Percentiles rank a stretch among this genome's conserved stretches.
These are phyloP conservation scores for Ophiocordyceps camponoti-floridani DNA, from an alignment of 2,329 filamentous ascomycete genomes.

Conservation along the genomic window DNA sequence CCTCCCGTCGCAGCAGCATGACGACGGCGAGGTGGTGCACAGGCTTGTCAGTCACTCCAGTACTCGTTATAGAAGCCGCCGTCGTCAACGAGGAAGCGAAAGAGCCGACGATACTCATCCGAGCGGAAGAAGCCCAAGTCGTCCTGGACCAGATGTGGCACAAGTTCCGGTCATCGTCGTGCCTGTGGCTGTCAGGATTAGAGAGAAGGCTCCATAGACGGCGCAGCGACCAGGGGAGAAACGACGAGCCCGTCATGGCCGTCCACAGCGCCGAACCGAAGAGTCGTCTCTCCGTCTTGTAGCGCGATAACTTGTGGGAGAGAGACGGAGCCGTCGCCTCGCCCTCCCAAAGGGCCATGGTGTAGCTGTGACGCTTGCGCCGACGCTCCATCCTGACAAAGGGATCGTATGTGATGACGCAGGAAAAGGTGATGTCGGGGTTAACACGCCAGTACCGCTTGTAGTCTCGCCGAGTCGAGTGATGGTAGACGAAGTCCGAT, in stretches of 20 bases:
- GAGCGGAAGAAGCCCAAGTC: neutral
- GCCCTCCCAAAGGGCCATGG: neutral
- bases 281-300: neutral
- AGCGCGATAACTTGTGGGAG: neutral
- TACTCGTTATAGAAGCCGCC: slow-evolving; percentile 1
- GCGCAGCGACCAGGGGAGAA: neutral
- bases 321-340: neutral
- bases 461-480: neutral
- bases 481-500: slow-evolving; percentile 1
- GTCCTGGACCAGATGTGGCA: slow-evolving; percentile 1
- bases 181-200: neutral
- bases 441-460: slow-evolving; percentile 1
- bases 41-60: neutral
- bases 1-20: neutral
- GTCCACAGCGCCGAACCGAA: neutral
- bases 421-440: neutral
- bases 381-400: slow-evolving; percentile 1
- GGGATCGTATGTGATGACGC: neutral
- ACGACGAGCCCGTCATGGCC: neutral
- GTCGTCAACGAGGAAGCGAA: neutral
- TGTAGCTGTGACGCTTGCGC: slow-evolving; percentile 1
- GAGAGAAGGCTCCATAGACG: neutral
- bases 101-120: neutral
- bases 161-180: neutral
- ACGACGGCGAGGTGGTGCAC: neutral